A percentile compares a stretch with the other conserved stretches of the same genome.
These are phyloP conservation scores for Lentinula raphanica DNA, from an alignment of 768 basidiomycete genomes.

Conservation along the genomic window DNA sequence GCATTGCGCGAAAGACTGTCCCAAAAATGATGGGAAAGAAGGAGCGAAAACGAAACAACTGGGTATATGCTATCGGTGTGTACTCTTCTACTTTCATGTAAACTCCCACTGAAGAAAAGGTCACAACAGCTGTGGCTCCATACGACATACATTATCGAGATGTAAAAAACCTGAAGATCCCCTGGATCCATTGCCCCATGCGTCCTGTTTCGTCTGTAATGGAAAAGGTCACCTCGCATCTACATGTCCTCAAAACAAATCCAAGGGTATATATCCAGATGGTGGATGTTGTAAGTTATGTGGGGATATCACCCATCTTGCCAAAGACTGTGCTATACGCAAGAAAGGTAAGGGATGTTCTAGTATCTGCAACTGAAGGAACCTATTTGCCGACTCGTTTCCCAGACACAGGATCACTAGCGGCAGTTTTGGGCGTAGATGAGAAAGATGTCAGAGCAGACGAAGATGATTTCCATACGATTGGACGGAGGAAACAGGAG, in stretches of 20 bases:
- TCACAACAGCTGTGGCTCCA: slow-evolving; percentile 71
- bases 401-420: slow-evolving; percentile 32
- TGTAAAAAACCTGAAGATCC: slow-evolving; percentile 66
- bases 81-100: background rate
- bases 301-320: slow-evolving; percentile 78
- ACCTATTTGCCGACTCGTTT: slow-evolving; percentile 5
- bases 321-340: slow-evolving; percentile 71
- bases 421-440: slow-evolving; percentile 39
- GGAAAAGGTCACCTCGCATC: slow-evolving; percentile 82
- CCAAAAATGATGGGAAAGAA: slow-evolving; percentile 23
- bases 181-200: slow-evolving; percentile 71
- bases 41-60: slow-evolving; percentile 25
- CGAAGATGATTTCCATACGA: slow-evolving; percentile 89
- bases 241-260: slow-evolving; percentile 73
- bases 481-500: slow-evolving; percentile 60
- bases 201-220: slow-evolving; percentile 89
- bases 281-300: slow-evolving; percentile 91
- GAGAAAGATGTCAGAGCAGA: slow-evolving; percentile 63
- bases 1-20: slow-evolving; percentile 81
- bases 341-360: slow-evolving; percentile 40
- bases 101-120: background rate
- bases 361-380: background rate
- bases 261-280: slow-evolving; percentile 83
- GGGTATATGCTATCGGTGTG: slow-evolving; percentile 72
- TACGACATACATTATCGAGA: slow-evolving; percentile 68